These are phyloP conservation scores for Yamadazyma dendronema DNA, from an alignment of 1,139 yeast genomes.

Conservation along the genomic window DNA sequence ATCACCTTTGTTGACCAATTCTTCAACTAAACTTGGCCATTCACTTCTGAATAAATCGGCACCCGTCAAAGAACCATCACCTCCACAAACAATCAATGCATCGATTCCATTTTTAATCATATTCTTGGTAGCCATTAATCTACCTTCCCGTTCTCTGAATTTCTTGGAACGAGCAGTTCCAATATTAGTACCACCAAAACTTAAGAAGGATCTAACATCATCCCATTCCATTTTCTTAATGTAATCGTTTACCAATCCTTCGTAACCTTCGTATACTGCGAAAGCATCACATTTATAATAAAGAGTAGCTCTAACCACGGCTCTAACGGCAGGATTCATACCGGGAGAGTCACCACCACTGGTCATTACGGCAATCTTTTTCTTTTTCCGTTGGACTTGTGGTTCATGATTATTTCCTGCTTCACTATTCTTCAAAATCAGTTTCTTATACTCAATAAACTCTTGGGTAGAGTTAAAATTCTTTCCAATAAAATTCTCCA, in stretches of 20 bases:
- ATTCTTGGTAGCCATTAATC: slow-evolving; percentile 65
- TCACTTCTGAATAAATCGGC: slow-evolving; percentile 76
- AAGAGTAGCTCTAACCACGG: slow-evolving; percentile 74
- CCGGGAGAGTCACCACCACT: slow-evolving; percentile 90
- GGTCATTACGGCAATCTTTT: slow-evolving; percentile 80
- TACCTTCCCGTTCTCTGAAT: slow-evolving; percentile 66
- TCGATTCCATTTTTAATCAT: slow-evolving; percentile 73
- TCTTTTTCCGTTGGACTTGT: slow-evolving; percentile 11
- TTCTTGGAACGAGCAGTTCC: slow-evolving; percentile 78
- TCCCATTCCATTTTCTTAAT: slow-evolving; percentile 71
- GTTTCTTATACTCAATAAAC: slow-evolving; percentile 11
- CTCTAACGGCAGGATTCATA: slow-evolving; percentile 80
- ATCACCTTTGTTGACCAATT: slow-evolving; percentile 49
- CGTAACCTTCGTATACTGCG: slow-evolving; percentile 76
- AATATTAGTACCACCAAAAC: slow-evolving; percentile 77
- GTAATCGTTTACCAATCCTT: slow-evolving; percentile 62
- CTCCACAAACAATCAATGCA: slow-evolving; percentile 80
- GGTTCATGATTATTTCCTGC: not conserved
- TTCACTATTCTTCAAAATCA: slow-evolving; percentile 2
- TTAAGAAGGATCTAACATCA: slow-evolving; percentile 73
- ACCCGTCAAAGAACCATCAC: slow-evolving; percentile 83
- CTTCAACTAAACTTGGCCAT: slow-evolving; percentile 73
- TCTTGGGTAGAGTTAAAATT: slow-evolving; percentile 8
- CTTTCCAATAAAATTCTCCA: slow-evolving; percentile 6
- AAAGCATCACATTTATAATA: slow-evolving; percentile 69